Conservation (phyloP, 2,329 filamentous ascomycete genomes). For the Triangularia setosa region DNA sequence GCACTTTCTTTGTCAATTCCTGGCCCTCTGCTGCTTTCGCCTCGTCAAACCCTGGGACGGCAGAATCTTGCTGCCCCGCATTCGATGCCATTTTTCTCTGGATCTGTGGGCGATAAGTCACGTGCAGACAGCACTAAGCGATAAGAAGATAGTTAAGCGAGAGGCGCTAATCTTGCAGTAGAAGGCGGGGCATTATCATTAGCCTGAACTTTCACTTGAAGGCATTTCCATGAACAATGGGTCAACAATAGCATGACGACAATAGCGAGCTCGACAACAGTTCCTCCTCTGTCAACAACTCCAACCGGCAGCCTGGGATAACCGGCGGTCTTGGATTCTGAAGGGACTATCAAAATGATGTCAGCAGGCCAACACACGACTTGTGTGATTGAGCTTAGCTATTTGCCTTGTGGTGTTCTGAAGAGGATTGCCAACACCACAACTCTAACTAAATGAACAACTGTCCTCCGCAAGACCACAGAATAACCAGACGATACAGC, state of each 20-base stretch:
- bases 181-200: slow-evolving; percentile 7
- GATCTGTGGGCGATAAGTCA: slow-evolving; percentile 23
- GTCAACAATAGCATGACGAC: not conserved
- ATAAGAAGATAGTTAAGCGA: slow-evolving; percentile 15
- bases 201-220: not conserved
- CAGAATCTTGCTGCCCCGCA: slow-evolving; percentile 27
- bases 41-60: slow-evolving; percentile 13
- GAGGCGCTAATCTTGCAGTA: not conserved
- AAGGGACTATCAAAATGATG: not conserved
- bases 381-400: not conserved
- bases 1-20: slow-evolving; percentile 14
- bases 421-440: not conserved
- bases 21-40: slow-evolving; percentile 5
- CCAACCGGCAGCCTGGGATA: not conserved
- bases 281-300: not conserved
- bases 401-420: not conserved
- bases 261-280: not conserved
- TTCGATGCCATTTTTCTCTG: slow-evolving; percentile 25
- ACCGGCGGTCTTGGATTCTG: not conserved
- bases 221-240: not conserved
- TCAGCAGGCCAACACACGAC: not conserved
- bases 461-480: not conserved
- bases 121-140: slow-evolving; percentile 16
- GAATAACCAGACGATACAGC: too few species aligned
- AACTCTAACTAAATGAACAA: not conserved